A percentile compares a stretch with the other conserved stretches of the same genome.
These are phyloP conservation scores for Oemleria cerasiformis DNA, from an alignment of 306 rosid genomes.

Conservation along the genomic window DNA sequence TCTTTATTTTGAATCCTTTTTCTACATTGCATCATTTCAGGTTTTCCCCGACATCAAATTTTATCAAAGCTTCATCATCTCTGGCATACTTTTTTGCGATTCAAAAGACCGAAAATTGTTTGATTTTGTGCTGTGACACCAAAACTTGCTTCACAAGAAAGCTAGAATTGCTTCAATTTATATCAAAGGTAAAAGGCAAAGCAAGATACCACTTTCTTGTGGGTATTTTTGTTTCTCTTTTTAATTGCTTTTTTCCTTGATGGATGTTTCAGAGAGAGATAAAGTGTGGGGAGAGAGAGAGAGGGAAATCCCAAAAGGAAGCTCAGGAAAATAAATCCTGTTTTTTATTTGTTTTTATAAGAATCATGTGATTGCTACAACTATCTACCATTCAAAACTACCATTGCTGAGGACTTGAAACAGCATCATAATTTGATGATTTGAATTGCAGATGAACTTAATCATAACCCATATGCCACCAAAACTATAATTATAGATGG, in stretches of 20 bases:
- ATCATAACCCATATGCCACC: slow-evolving; percentile 81
- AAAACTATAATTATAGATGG: slow-evolving; percentile 63
- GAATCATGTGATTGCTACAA: slow-evolving; percentile 65
- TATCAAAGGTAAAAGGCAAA: slow-evolving; percentile 40
- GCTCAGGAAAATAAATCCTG: slow-evolving; percentile 38
- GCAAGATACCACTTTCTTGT: slow-evolving; percentile 37
- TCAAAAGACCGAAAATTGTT: not conserved
- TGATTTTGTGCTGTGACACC: slow-evolving; percentile 18
- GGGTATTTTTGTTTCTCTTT: slow-evolving; percentile 33
- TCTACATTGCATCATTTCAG: slow-evolving; percentile 15
- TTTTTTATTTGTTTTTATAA: slow-evolving; percentile 30
- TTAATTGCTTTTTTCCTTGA: slow-evolving; percentile 40
- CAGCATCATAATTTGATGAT: slow-evolving; percentile 18
- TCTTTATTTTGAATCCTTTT: slow-evolving; percentile 5
- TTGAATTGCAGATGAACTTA: slow-evolving; percentile 58
- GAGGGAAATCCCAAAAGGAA: slow-evolving; percentile 38
- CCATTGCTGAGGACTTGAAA: slow-evolving; percentile 28
- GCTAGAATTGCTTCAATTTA: slow-evolving; percentile 37
- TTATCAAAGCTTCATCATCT: not conserved
- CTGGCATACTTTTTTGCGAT: not conserved
- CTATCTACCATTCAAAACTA: slow-evolving; percentile 83
- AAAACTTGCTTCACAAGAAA: slow-evolving; percentile 51
- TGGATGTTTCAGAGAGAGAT: slow-evolving; percentile 17
- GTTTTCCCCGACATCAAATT: slow-evolving; percentile 11
- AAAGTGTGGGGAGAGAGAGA: slow-evolving; percentile 15